Base-by-base conservation (phyloP, 2,329 filamentous ascomycete species). In the Colletotrichum liaoningense region DNA sequence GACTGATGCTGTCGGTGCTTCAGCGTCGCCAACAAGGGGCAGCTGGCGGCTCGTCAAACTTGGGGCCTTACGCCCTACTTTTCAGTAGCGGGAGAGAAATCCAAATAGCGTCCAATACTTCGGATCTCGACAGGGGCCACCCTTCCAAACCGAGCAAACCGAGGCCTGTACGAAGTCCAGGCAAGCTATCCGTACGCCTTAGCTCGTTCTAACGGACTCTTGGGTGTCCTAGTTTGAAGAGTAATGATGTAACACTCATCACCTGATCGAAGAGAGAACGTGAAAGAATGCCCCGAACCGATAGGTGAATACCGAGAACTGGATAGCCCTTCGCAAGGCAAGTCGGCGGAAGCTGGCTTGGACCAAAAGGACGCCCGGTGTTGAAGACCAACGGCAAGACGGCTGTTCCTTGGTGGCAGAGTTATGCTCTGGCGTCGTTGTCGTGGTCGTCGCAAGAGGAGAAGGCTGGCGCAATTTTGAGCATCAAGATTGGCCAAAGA, bases 281-380 rank as follows among this genome's bases (percentile, higher is more conserved):
- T 49, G 42, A n/a, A 33, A 16, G 9, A 38, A 19, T 26, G 33
- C n/a, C 26, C 35, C 46, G 67, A 38, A 26, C 28, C 59, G 62
- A 58, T 46, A 38, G 42, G 28, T 26, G 14, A 19, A 42, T 49
- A 16, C 55, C 19, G 68, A n/a, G 46, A 33, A 38, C 26, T 28
- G 46, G 54, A 38, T 55, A n/a, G 14, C 59, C 24, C 69, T 64
- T 22, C 46, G 60, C 69, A 35, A 62, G 60, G 67, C 42, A 22
- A 49, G 42, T n/a, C 19, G n/a, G 42, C 19, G 42, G 56, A 66
- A 62, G 62, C 60, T 57, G 24, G 49, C 56, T 46, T 56, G 33
- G 11, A 35, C 33, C 11, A 55, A 22, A 63, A 28, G 35, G 14
- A 6, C 30, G 38, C 46, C 24, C 9, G 35, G 55, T 49, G 14